These are phyloP conservation scores for Wickerhamiella australiensis DNA, from an alignment of 805 yeast species.

Conservation along the genomic window DNA sequence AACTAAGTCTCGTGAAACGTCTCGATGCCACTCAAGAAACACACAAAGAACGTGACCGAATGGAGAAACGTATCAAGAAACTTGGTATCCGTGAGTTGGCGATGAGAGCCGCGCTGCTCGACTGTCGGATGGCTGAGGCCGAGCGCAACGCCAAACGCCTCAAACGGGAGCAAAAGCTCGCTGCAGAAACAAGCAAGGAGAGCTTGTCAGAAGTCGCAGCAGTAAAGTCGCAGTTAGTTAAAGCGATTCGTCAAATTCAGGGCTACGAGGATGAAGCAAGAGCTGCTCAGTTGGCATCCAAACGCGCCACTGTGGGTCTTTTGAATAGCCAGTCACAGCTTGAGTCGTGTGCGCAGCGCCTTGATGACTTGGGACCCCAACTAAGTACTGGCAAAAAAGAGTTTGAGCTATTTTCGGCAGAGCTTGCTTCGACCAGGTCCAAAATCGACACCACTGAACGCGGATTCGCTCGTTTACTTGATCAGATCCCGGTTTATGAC, in stretches of 20 bases:
- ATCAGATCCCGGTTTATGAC: not conserved
- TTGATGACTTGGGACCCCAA: slow-evolving; percentile 4
- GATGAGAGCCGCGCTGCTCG: slow-evolving; percentile 1
- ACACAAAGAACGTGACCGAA: not conserved
- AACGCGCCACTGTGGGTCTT: not conserved
- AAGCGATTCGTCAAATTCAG: slow-evolving; percentile 1
- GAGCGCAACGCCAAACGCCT: not conserved
- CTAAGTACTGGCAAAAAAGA: slow-evolving; percentile 11
- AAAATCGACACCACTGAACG: slow-evolving; percentile 18
- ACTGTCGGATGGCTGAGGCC: not conserved
- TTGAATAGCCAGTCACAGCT: not conserved
- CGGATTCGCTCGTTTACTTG: not conserved
- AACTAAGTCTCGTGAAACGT: slow-evolving; percentile 1
- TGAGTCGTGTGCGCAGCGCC: not conserved
- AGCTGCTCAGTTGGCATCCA: not conserved
- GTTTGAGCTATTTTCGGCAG: slow-evolving; percentile 15
- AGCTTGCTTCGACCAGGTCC: slow-evolving; percentile 19
- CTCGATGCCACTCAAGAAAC: not conserved
- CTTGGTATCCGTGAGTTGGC: not conserved
- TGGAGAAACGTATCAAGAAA: not conserved
- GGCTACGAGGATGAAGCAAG: not conserved
- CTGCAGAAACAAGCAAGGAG: not conserved
- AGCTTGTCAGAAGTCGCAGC: slow-evolving; percentile 12
- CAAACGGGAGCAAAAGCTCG: slow-evolving; percentile 4
- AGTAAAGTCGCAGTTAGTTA: slow-evolving; percentile 13